These are phyloP conservation scores for Rhizopogon vesiculosus DNA, from an alignment of 768 basidiomycete genomes.

Conservation along the genomic window DNA sequence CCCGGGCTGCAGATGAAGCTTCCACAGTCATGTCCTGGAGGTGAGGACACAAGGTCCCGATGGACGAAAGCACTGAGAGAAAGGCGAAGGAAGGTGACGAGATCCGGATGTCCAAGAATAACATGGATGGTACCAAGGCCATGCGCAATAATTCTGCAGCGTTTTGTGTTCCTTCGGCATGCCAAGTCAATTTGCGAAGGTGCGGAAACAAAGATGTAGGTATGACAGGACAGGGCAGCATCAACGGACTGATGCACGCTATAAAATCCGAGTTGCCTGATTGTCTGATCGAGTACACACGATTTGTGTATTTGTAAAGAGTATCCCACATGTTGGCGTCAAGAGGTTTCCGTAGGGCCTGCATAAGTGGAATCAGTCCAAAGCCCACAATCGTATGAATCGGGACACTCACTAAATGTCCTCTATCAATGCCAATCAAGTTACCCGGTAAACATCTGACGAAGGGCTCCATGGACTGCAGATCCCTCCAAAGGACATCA, in stretches of 20 bases:
- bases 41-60: not conserved
- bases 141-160: constrained; percentile 19
- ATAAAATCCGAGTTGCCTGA: not conserved
- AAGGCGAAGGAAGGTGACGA: not conserved
- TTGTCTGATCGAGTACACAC: constrained; percentile 11
- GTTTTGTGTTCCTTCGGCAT: constrained; percentile 11
- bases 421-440: not conserved
- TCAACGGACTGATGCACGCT: constrained; percentile 1
- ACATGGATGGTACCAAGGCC: constrained; percentile 18
- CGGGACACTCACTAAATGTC: too few relatives aligned
- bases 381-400: not conserved
- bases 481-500: constrained; percentile 18
- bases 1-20: not conserved
- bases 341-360: not conserved
- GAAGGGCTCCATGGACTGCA: constrained; percentile 17
- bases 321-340: constrained; percentile 11
- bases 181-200: constrained; percentile 15
- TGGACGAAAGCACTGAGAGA: not conserved
- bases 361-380: not conserved
- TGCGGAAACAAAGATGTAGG: constrained; percentile 16
- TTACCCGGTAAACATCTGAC: not conserved
- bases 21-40: not conserved
- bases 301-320: constrained; percentile 12
- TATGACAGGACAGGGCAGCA: constrained; percentile 8
- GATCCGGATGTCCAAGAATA: not conserved